Evolutionary conservation across 345 rosid species (phyloP).

Genomic region (Barbarea vulgaris): DNA sequence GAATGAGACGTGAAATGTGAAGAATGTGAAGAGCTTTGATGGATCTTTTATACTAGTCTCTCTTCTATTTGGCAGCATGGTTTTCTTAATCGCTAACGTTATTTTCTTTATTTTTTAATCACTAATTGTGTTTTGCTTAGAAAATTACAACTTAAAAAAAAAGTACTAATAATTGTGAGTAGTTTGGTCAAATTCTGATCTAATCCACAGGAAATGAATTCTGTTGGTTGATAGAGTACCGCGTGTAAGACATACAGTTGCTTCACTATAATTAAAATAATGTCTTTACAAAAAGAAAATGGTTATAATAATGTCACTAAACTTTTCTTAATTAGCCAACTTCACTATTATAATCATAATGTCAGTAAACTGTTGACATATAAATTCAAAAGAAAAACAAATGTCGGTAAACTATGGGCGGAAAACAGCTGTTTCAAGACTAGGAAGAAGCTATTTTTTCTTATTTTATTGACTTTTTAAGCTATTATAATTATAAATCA

Average conservation of each 20-base stretch:
- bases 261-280: not conserved
- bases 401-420: not conserved
- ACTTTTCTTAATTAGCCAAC: not conserved
- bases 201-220: constrained; percentile 17
- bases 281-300: not conserved
- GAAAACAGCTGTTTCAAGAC: not conserved
- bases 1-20: constrained; percentile 11
- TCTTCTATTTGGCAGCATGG: not conserved
- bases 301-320: not conserved
- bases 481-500: not conserved
- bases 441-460: not conserved
- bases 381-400: not conserved
- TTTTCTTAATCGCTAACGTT: not conserved
- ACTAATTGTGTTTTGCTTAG: not conserved
- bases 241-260: not conserved
- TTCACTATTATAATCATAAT: not conserved
- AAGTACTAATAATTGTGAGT: not conserved
- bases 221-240: not conserved
- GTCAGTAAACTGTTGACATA: not conserved
- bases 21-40: not conserved
- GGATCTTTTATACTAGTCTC: constrained; percentile 18
- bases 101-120: not conserved
- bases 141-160: not conserved
- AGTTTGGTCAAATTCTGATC: not conserved
- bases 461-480: not conserved